Evolutionary conservation across 495 filamentous ascomycete species (phyloP).

Genomic region (Trichodelitschia bisporula): DNA sequence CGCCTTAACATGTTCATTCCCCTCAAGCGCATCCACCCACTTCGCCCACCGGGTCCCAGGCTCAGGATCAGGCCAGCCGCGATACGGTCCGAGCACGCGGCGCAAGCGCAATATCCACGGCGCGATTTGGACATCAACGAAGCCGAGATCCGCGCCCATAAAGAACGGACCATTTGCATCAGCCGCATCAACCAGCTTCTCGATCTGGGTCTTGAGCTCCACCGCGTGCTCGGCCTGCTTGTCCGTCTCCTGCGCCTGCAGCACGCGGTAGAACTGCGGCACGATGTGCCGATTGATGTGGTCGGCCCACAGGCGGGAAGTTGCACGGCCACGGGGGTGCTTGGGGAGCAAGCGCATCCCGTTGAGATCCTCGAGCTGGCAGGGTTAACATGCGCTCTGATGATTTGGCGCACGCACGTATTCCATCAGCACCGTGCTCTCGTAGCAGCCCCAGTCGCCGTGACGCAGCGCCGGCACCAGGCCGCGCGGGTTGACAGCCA

Average conservation of each 20-base stretch:
- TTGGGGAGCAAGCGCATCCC: constrained; percentile 37
- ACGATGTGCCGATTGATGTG: constrained; percentile 76
- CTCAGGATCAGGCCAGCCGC: constrained; percentile 52
- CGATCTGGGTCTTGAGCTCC: constrained; percentile 43
- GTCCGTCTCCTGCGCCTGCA: constrained; percentile 42
- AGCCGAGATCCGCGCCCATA: constrained; percentile 41
- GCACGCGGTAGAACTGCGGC: constrained; percentile 53
- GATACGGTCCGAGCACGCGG: constrained; percentile 53
- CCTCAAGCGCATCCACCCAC: constrained; percentile 69
- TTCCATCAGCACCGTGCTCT: constrained; percentile 75
- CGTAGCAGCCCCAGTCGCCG: constrained; percentile 70
- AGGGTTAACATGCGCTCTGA: constrained; percentile 1
- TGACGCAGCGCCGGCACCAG: constrained; percentile 65
- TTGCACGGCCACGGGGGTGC: constrained; percentile 43
- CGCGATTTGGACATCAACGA: constrained; percentile 72
- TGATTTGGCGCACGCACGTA: constrained; percentile 28
- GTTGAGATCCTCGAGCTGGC: constrained; percentile 54
- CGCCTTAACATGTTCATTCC: constrained; percentile 41
- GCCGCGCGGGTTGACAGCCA: constrained; percentile 75
- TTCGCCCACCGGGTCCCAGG: constrained; percentile 42
- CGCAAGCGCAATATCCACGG: constrained; percentile 65
- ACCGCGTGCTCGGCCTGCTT: constrained; percentile 38
- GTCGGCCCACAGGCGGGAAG: constrained; percentile 67
- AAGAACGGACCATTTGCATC: constrained; percentile 57
- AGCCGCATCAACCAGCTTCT: constrained; percentile 46